phyloP scores from a whole-genome alignment of 345 rosid species.

The Isatis tinctoria region DNA sequence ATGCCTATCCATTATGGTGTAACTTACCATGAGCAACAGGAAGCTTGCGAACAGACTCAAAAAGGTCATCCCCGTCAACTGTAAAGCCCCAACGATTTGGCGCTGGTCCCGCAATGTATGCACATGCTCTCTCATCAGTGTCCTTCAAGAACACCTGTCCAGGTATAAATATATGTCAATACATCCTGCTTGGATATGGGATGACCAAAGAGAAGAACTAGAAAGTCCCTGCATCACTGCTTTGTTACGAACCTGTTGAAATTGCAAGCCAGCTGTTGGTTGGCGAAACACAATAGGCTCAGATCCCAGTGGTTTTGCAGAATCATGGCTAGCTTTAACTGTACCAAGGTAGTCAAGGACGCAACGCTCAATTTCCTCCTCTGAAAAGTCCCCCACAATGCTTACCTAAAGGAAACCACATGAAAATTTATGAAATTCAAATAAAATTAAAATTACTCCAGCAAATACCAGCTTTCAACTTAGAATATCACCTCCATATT shows the following conservation, averaged over 20 bases:
- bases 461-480: constrained; percentile 2
- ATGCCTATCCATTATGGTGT: background rate
- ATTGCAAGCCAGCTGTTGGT: constrained; percentile 66
- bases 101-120: constrained; percentile 99
- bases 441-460: background rate
- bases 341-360: constrained; percentile 93
- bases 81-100: constrained; percentile 98
- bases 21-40: constrained; percentile 54
- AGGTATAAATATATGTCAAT: constrained; percentile 22
- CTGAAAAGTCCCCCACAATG: constrained; percentile 91
- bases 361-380: constrained; percentile 81
- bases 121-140: constrained; percentile 99
- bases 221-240: constrained; percentile 10
- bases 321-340: constrained; percentile 56
- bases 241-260: constrained; percentile 65
- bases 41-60: constrained; percentile 49
- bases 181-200: background rate
- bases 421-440: background rate
- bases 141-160: constrained; percentile 91
- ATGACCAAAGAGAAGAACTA: background rate
- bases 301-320: constrained; percentile 32
- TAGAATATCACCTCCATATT: constrained; percentile 78
- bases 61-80: constrained; percentile 77
- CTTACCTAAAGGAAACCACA: constrained; percentile 59
- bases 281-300: constrained; percentile 67